A percentile compares a stretch with the other conserved stretches of the same genome.
These are phyloP conservation scores for Calophaca sinica DNA, from an alignment of 306 rosid genomes.

Conservation along the genomic window DNA sequence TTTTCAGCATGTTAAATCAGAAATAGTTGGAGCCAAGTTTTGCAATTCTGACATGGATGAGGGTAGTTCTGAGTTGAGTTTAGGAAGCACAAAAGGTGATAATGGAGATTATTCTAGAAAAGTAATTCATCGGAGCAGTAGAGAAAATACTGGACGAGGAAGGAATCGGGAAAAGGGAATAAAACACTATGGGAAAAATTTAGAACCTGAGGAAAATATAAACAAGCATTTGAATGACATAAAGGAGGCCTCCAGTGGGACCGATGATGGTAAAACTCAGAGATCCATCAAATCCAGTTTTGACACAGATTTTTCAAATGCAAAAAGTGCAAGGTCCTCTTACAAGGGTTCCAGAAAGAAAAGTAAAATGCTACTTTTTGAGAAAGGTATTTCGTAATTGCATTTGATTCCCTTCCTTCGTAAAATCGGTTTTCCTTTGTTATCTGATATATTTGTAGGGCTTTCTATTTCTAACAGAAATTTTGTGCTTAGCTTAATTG, in stretches of 20 bases:
- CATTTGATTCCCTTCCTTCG: slow-evolving; percentile 34
- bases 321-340: slow-evolving; percentile 58
- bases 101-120: slow-evolving; percentile 59
- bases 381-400: slow-evolving; percentile 57
- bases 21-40: slow-evolving; percentile 51
- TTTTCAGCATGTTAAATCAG: slow-evolving; percentile 68
- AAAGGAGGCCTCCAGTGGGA: slow-evolving; percentile 83
- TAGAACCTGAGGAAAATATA: slow-evolving; percentile 57
- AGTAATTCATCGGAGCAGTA: slow-evolving; percentile 46
- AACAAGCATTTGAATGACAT: slow-evolving; percentile 65
- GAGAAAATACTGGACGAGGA: slow-evolving; percentile 52
- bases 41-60: slow-evolving; percentile 60
- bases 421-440: slow-evolving; percentile 33
- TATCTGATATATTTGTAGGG: slow-evolving; percentile 26
- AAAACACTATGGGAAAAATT: slow-evolving; percentile 56
- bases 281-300: slow-evolving; percentile 59
- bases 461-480: slow-evolving; percentile 37
- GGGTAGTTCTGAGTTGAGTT: slow-evolving; percentile 75
- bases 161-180: slow-evolving; percentile 59
- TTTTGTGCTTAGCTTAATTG: slow-evolving; percentile 37
- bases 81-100: slow-evolving; percentile 75
- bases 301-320: slow-evolving; percentile 58
- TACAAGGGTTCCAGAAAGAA: slow-evolving; percentile 65
- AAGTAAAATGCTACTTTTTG: slow-evolving; percentile 65
- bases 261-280: slow-evolving; percentile 67